Base-by-base conservation (phyloP, 2,329 filamentous ascomycete species). In the Colletotrichum paranaense region DNA sequence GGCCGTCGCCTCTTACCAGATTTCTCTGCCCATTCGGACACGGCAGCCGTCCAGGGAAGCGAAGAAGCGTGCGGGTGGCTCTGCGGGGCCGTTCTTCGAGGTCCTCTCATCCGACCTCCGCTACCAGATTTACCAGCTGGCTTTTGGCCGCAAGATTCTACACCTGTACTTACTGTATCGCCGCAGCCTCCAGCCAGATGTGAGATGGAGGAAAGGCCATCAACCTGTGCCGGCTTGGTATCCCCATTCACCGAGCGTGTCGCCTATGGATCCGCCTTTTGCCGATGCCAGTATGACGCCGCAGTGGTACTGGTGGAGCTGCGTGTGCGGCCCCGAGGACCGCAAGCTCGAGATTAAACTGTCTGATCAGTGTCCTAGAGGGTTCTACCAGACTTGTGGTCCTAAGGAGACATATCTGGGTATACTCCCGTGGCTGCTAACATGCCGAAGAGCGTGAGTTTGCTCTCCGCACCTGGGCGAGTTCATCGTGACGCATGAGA, bases 251-350 rank as follows among this genome's bases (percentile, higher is more conserved):
- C 72, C 74, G 0, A 59, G 71, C 67, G 74, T 74, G 4, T 75
- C 71, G 30, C 53, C 62, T 42, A 70, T 74, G 62, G 73, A 75
- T 52, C 71, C 71, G 52, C 73, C 70, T 5, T 75, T 60, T n/a
- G 72, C 32, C 9, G 67, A 75, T 46, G 63, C 67, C 19, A 67
- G 38, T 63, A 62, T 63, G 46, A 35, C 59, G 56, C 72, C 74
- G 53, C 67, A 74, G 59, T 75, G 74, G 74, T 72, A 74, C 59
- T 75, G 74, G 74, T 75, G 74, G 74, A 74, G 72, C 30, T 75
- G 74, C 64, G 71, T 75, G 24, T 75, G 74, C 49, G 72, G 59
- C 52, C 72, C 63, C n/a, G 71, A 75, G 19, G 62, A 72, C 62
- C 66, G 62, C 22, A 57, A 52, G 12, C 63, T 74, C 52, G 74